phyloP scores from a whole-genome alignment of 2,329 filamentous ascomycete genomes.

The Stachybotrys elegans region DNA sequence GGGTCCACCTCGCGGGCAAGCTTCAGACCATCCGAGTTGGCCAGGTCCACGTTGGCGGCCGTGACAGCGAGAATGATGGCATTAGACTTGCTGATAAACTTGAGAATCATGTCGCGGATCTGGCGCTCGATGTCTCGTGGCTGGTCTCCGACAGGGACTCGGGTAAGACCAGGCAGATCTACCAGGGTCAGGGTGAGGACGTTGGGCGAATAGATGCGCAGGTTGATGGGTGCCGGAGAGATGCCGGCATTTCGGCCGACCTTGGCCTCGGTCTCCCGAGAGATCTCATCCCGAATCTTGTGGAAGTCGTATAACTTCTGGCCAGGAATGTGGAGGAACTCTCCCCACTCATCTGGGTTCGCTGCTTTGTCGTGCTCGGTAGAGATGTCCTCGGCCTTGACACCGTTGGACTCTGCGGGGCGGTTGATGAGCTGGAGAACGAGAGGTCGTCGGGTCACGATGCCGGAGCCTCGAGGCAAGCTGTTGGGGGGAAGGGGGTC shows the following conservation, averaged over 20 bases:
- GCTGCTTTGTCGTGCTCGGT: slow-evolving; percentile 75
- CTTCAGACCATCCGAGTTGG: slow-evolving; percentile 97
- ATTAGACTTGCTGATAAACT: slow-evolving; percentile 98
- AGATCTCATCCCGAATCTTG: slow-evolving; percentile 97
- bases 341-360: slow-evolving; percentile 95
- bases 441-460: slow-evolving; percentile 91
- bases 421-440: slow-evolving; percentile 98
- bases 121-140: slow-evolving; percentile 94
- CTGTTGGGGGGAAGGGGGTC: slow-evolving; percentile 38
- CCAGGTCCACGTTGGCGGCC: slow-evolving; percentile 93
- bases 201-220: slow-evolving; percentile 97
- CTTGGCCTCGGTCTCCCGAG: slow-evolving; percentile 92
- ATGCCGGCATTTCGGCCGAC: slow-evolving; percentile 95
- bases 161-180: slow-evolving; percentile 92
- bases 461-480: slow-evolving; percentile 93
- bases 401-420: slow-evolving; percentile 68
- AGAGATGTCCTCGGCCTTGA: slow-evolving; percentile 59
- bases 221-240: slow-evolving; percentile 92
- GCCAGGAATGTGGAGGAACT: slow-evolving; percentile 95
- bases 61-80: slow-evolving; percentile 97
- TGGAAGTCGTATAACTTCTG: slow-evolving; percentile 98
- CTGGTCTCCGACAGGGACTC: slow-evolving; percentile 94
- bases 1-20: slow-evolving; percentile 94
- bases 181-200: slow-evolving; percentile 95
- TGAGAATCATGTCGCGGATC: slow-evolving; percentile 96